Evolutionary conservation across 2,329 filamentous ascomycete species (phyloP).

Genomic region (Xylariaceae sp.): DNA sequence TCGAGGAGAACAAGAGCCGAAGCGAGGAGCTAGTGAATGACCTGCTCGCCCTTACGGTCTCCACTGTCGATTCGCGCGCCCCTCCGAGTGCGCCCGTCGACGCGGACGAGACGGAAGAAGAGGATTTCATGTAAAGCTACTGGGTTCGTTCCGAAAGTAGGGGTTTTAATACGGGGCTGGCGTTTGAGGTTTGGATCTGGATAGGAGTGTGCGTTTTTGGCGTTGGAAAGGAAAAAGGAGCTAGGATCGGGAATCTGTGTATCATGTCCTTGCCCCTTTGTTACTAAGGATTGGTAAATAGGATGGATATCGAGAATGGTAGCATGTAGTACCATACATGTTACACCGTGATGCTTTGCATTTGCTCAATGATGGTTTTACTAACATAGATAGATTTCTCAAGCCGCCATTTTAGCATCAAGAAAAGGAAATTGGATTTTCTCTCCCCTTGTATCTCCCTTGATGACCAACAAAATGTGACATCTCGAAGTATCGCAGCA

Average conservation of each 20-base stretch:
- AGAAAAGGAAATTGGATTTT: background rate
- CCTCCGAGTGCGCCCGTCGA: constrained; percentile 17
- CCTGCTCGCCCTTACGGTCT: constrained; percentile 28
- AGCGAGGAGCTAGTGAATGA: constrained; percentile 33
- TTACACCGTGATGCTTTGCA: too few species aligned
- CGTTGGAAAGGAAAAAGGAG: background rate
- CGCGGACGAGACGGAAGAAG: constrained; percentile 31
- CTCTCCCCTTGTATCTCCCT: background rate
- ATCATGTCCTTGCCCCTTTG: background rate
- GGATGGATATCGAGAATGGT: too few species aligned
- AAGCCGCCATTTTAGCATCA: too few species aligned
- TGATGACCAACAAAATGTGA: background rate
- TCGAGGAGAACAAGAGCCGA: constrained; percentile 28
- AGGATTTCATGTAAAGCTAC: constrained; percentile 27
- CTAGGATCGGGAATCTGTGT: background rate
- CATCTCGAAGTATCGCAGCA: background rate
- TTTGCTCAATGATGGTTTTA: too few species aligned
- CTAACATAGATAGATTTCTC: too few species aligned
- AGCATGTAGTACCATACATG: too few species aligned
- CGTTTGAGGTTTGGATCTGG: background rate
- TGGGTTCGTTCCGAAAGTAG: background rate
- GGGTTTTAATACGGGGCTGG: background rate
- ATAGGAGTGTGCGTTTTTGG: background rate
- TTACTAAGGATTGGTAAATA: too few species aligned
- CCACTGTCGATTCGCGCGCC: constrained; percentile 14